Conservation (phyloP, 768 basidiomycete genomes). For the Pholiota molesta region DNA sequence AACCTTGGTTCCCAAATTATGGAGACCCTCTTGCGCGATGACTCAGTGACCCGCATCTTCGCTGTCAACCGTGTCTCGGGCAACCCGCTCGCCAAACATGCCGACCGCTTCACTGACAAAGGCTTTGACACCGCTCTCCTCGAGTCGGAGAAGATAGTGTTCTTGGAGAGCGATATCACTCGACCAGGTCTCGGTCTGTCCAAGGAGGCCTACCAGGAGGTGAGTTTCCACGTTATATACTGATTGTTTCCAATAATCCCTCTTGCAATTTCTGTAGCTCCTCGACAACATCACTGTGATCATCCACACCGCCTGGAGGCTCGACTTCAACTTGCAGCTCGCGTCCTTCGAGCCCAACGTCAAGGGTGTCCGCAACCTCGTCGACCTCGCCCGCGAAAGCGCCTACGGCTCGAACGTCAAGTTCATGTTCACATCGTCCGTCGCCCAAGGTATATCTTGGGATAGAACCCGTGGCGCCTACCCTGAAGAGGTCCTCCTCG, state of each 20-base stretch:
- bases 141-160: conserved; percentile 3
- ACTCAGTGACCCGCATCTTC: neutral
- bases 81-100: conserved; percentile 4
- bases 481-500: conserved; percentile 35
- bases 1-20: neutral
- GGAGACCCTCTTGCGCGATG: neutral
- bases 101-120: conserved; percentile 2
- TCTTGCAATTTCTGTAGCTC: neutral
- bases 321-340: conserved; percentile 48
- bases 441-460: conserved; percentile 33
- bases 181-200: neutral
- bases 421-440: conserved; percentile 43
- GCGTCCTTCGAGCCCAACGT: conserved; percentile 47
- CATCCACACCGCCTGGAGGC: conserved; percentile 17
- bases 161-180: neutral
- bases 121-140: conserved; percentile 1
- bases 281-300: conserved; percentile 6
- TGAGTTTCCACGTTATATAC: neutral
- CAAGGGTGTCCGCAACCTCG: conserved; percentile 39
- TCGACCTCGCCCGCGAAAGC: conserved; percentile 40
- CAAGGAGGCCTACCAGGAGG: conserved; percentile 5
- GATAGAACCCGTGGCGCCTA: conserved; percentile 27
- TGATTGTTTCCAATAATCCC: neutral
- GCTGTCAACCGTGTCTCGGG: conserved; percentile 5
- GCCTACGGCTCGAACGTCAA: conserved; percentile 28